Base-by-base conservation (phyloP, 495 filamentous ascomycete species). In the Xylona heveae region DNA sequence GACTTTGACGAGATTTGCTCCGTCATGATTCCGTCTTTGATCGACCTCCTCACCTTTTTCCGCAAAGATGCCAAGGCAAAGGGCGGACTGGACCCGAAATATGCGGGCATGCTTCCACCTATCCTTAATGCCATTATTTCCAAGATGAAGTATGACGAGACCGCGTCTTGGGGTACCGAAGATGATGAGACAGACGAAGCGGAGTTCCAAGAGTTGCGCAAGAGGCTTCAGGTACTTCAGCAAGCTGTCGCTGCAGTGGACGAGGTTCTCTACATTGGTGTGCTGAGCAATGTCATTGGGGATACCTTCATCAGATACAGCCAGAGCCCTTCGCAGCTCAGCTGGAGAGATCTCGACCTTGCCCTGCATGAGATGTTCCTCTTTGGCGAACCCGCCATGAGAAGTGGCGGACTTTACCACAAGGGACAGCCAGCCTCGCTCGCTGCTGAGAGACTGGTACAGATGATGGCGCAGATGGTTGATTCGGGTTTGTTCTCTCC, bases 1-100 rank as follows among this genome's bases (percentile, higher is more conserved):
- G 84, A 99, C 52, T 99, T 81, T 44, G 88, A 99, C 51, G 88
- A 99, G 48, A 71, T 95, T 37, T 94, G 85, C 53, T 85, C 83
- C 24, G 85, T 79, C 5, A 78, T 94, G 34, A 90, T 95, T 39
- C 73, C 82, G 10, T 82, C 78, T 26, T 68, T 93, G 24, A 85
- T 75, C 22, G 88, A 99, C 40, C 64, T 94, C 29, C 64, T 99
- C 28, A 76, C 75, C 28, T 78, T 84, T 48, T 66, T 93, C 33
- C 71, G 88, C 8, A 92, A 80, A 48, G 59, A 80, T 8, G 57
- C 71, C 29, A 78, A 70, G 43, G 37, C 46, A 13, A 66, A 61
- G 29, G 58, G 61, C 26, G 59, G 62, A 8, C 52, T 85, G 15
- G 66, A 74, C 5, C 49, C 63, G 21, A 64, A 70, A 22, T 83